These are phyloP conservation scores for Hippophae gyantsensis DNA, from an alignment of 306 rosid genomes.

Conservation along the genomic window DNA sequence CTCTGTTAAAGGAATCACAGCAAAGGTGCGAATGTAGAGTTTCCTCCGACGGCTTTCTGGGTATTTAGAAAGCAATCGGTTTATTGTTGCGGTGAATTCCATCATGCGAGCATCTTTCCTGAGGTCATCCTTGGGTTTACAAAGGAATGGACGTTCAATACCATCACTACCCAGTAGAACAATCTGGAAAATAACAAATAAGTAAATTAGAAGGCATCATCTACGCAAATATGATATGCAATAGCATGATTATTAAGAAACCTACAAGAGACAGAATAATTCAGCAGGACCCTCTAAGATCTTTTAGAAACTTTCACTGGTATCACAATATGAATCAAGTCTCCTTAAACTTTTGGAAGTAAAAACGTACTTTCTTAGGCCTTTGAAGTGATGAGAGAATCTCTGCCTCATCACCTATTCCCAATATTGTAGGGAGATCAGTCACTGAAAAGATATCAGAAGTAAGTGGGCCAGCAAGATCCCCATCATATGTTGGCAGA, in stretches of 20 bases:
- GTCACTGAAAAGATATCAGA: constrained; percentile 64
- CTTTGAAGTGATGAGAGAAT: constrained; percentile 93
- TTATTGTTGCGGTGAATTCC: constrained; percentile 98
- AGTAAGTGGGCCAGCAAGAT: constrained; percentile 41
- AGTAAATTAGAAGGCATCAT: not conserved
- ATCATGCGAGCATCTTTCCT: constrained; percentile 99
- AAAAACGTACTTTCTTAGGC: constrained; percentile 70
- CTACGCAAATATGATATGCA: constrained; percentile 15
- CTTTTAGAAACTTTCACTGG: not conserved
- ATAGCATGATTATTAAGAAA: constrained; percentile 3
- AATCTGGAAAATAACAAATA: constrained; percentile 45
- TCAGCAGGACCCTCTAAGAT: constrained; percentile 13
- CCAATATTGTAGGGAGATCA: constrained; percentile 86
- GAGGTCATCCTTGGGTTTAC: constrained; percentile 98
- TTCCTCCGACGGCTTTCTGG: constrained; percentile 93
- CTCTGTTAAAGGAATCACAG: constrained; percentile 92
- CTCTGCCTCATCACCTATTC: constrained; percentile 95
- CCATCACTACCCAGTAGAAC: constrained; percentile 92
- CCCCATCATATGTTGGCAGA: constrained; percentile 67
- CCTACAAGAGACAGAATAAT: constrained; percentile 1
- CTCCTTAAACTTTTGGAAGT: no score
- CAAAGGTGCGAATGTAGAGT: constrained; percentile 91
- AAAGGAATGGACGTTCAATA: constrained; percentile 72
- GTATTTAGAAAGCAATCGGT: constrained; percentile 75
- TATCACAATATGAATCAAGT: constrained; percentile 3